A percentile compares a stretch with the other conserved stretches of the same genome.
phyloP scores from a whole-genome alignment of 768 basidiomycete genomes.

The Dacryopinax spathularia region DNA sequence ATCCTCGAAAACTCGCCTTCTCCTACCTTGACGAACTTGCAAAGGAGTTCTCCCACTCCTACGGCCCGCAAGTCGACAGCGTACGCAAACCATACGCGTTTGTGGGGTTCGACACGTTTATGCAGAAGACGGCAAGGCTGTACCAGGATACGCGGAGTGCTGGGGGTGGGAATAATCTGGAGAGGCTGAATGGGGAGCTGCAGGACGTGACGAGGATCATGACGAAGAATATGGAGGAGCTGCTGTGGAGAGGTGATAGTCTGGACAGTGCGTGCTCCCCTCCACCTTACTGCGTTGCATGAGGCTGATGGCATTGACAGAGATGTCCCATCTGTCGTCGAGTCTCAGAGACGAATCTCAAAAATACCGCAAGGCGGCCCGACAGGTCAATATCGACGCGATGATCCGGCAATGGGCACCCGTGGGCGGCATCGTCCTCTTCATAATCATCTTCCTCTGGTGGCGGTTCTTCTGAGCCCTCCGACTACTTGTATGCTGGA shows the following conservation, averaged over 20 bases:
- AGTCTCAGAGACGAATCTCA: constrained; percentile 91
- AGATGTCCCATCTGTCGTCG: constrained; percentile 93
- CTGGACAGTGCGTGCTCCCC: constrained; percentile 59
- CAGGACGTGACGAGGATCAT: constrained; percentile 98
- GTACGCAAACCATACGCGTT: constrained; percentile 97
- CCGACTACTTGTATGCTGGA: not conserved
- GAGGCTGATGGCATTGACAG: constrained; percentile 28
- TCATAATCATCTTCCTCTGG: constrained; percentile 53
- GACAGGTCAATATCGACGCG: constrained; percentile 86
- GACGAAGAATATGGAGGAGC: constrained; percentile 99
- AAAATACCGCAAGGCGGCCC: constrained; percentile 90
- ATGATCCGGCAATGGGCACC: constrained; percentile 95
- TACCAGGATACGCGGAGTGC: constrained; percentile 90
- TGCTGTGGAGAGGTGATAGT: constrained; percentile 95
- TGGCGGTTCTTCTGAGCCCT: constrained; percentile 30
- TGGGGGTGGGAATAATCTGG: constrained; percentile 52
- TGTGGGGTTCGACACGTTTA: constrained; percentile 97
- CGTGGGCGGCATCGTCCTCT: constrained; percentile 52
- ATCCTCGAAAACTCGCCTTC: constrained; percentile 92
- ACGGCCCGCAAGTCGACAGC: constrained; percentile 83
- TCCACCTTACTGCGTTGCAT: not conserved
- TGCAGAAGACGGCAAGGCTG: constrained; percentile 90
- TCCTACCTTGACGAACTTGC: constrained; percentile 93
- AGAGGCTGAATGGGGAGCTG: constrained; percentile 85
- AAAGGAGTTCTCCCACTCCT: constrained; percentile 86